Evolutionary conservation across 805 yeast genomes (phyloP).

Genomic region (Candida suzukii): DNA sequence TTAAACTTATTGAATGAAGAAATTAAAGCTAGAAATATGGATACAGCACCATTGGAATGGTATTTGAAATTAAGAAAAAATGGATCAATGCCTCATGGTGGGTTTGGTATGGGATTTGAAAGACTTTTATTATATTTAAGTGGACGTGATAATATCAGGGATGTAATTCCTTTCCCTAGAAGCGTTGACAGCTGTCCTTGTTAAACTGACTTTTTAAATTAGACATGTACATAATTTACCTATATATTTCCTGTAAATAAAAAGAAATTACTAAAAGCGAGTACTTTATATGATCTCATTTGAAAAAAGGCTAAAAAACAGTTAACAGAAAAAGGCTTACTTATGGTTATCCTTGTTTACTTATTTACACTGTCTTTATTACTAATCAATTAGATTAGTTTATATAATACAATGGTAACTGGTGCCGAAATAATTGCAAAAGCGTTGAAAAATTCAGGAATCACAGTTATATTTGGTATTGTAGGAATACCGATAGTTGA

Average conservation of each 20-base stretch:
- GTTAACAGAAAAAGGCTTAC: too few species aligned
- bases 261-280: background rate
- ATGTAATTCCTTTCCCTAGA: constrained; percentile 83
- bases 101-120: constrained; percentile 94
- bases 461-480: constrained; percentile 55
- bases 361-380: too few species aligned
- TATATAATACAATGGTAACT: background rate
- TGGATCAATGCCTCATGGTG: constrained; percentile 92
- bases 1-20: constrained; percentile 38
- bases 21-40: constrained; percentile 52
- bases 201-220: too few species aligned
- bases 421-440: constrained; percentile 46
- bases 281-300: too few species aligned
- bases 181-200: constrained; percentile 49
- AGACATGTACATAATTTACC: too few species aligned
- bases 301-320: too few species aligned
- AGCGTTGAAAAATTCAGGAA: constrained; percentile 40
- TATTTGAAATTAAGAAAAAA: constrained; percentile 64
- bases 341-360: too few species aligned
- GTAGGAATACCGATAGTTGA: constrained; percentile 76
- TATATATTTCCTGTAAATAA: background rate
- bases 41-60: constrained; percentile 62
- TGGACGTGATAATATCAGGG: constrained; percentile 75
- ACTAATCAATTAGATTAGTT: too few species aligned
- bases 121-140: constrained; percentile 68